Evolutionary conservation across 768 basidiomycete species (phyloP), one percentile per base, ranked within the genome.

Genomic region (Leccinum olivaceopallidum): DNA sequence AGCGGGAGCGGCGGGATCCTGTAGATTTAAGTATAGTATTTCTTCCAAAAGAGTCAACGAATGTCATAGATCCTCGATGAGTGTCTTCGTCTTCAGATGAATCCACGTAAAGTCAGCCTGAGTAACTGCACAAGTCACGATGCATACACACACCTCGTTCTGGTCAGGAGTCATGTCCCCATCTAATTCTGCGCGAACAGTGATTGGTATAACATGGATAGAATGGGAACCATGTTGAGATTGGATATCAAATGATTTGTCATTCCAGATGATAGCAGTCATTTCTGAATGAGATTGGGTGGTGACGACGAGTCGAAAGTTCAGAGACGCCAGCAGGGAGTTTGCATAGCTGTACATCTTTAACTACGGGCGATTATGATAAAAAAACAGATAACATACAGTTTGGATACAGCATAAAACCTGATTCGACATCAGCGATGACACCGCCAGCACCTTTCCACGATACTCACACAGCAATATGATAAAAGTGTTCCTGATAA

Each of bases 381-480:
- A n/a, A 26, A n/a, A 34, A 30, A 53, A 22, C 13, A 34, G 32
- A 34, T 22, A 7, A 34, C 52, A 10, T 13, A 53, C 52, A 53
- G 52, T 14, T 53, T 53, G 16, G 52, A 53, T 53, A 53, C 20
- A 14, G 52, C 20, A 34, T 53, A 53, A 53, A 53, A 34, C 20
- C 52, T 53, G 20, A 20, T 13, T 6, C 5, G 10, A 32, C 14
- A 13, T 34, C 28, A 30, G 50, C 28, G 20, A 53, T 13, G 28
- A 32, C 2, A 10, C 3, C 26, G 4, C 5, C 8, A 36, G 7
- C 10, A 30, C 22, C 6, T 48, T 44, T 12, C 6, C 0, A 16
- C 6, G 18, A 37, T 24, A 63, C 68, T 55, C 53, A 72, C 69
- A 70, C 57, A 2, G 70, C 71, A 5, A 61, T 8, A 36, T 70